Conservation (phyloP, 257 asterid genomes). For the Ophiorrhiza pumila region DNA sequence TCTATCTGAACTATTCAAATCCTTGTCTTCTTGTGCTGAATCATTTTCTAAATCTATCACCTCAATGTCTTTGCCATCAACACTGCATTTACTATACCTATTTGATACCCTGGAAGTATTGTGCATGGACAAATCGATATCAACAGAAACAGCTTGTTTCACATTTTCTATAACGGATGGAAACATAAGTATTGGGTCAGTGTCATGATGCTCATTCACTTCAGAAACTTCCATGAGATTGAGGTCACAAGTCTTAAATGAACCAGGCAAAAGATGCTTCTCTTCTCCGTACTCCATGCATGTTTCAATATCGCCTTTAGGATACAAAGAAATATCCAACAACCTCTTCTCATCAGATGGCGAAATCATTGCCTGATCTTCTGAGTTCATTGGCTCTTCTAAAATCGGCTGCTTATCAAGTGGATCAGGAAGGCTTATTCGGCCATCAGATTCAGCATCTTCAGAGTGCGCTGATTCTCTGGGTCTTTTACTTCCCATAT, state of each 20-base stretch:
- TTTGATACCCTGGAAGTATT: conserved; percentile 33
- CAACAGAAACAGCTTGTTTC: conserved; percentile 42
- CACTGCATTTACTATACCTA: conserved; percentile 41
- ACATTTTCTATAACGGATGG: conserved; percentile 41
- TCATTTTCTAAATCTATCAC: conserved; percentile 92
- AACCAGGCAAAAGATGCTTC: conserved; percentile 60
- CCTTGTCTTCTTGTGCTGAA: conserved; percentile 54
- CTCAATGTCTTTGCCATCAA: conserved; percentile 57
- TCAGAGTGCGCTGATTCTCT: conserved; percentile 41
- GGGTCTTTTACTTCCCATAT: conserved; percentile 49
- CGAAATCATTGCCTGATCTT: conserved; percentile 24
- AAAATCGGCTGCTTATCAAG: conserved; percentile 35
- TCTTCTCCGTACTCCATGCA: conserved; percentile 47
- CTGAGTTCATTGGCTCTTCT: conserved; percentile 45
- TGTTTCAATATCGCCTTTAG: conserved; percentile 36
- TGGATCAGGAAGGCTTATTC: conserved; percentile 37
- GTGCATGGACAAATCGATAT: conserved; percentile 68
- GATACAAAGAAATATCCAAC: conserved; percentile 45
- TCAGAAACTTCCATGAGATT: conserved; percentile 74
- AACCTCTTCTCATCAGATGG: conserved; percentile 47
- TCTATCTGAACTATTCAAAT: conserved; percentile 45
- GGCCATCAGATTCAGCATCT: conserved; percentile 32
- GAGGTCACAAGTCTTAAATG: conserved; percentile 86
- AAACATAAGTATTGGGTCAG: conserved; percentile 38
- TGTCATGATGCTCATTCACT: conserved; percentile 44